Evolutionary conservation across 805 yeast genomes (phyloP), one percentile per base, ranked within the genome.

Genomic region (Wickerhamomyces canadensis): DNA sequence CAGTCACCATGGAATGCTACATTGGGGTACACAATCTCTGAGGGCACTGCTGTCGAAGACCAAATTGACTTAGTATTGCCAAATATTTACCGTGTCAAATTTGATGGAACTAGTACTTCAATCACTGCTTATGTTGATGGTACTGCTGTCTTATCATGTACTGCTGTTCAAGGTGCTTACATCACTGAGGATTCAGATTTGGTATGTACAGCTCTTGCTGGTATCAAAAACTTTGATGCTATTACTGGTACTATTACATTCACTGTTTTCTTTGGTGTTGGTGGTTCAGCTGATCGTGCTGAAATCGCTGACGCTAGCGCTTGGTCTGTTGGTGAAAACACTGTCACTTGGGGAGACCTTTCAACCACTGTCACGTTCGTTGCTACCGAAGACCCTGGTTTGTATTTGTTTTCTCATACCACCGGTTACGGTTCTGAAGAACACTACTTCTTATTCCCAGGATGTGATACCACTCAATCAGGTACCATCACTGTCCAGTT

Each of bases 161-260:
- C 52, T 19, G 57, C 55, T 21, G 35, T 47, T 4, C 64, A 62
- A 33, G 68, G 67, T 31, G 55, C 68, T 12, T 56, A 59, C 36
- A 34, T 48, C 22, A 42, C 48, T 27, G 52, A 52, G 7, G 42
- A 51, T 18, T 57, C 69, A 2, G 41, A 50, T 8, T 33, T 65
- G 19, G 41, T 48, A 19, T 65, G 69, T 51, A 41, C 40, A 7
- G 54, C 62, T 8, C 31, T 37, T 4, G 42, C 40, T 10, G 55
- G 43, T 21, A 27, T 53, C 6, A 41, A 51, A 6, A 25, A 43
- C 2, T 50, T 42, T 30, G 36, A 28, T 4, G 36, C 55, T 1
- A 26, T 60, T 13, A 29, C 44, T 3, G 70, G 68, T 18, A 30
- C 51, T 3, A 43, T 65, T 5, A 41, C 55, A 3, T 51, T 58